These are phyloP conservation scores for Linnemannia elongata DNA, from an alignment of 192 early-diverging fungal species.

Conservation along the genomic window DNA sequence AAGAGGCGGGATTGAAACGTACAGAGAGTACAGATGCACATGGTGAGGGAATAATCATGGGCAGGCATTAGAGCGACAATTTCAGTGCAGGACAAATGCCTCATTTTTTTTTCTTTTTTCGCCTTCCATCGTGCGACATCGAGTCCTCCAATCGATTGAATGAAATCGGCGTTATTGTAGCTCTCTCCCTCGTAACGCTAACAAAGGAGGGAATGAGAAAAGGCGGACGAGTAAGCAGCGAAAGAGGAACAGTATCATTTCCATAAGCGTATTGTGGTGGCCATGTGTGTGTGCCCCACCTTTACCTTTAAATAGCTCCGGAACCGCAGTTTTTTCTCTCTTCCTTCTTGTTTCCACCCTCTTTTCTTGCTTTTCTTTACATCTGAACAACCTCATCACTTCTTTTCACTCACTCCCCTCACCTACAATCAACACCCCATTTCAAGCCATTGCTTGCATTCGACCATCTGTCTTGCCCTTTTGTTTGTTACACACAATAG, in stretches of 20 bases:
- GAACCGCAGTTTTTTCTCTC: background rate
- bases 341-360: no score
- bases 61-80: no score
- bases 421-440: background rate
- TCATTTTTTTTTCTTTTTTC: no score
- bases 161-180: background rate
- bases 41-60: no score
- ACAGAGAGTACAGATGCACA: no score
- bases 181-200: background rate
- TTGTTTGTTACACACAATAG: slow-evolving; percentile 8
- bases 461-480: background rate
- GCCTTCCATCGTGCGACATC: background rate
- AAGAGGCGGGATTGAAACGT: no score
- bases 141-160: background rate
- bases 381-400: background rate
- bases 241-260: background rate
- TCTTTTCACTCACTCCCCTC: background rate
- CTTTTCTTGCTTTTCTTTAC: background rate
- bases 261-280: background rate
- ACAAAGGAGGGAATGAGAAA: background rate
- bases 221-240: background rate
- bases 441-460: background rate
- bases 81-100: no score
- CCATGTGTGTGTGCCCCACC: background rate
- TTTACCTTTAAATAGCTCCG: background rate